A percentile compares a stretch with the other conserved stretches of the same genome.
Conservation (phyloP, 345 rosid species). For the Eutrema heterophyllum region DNA sequence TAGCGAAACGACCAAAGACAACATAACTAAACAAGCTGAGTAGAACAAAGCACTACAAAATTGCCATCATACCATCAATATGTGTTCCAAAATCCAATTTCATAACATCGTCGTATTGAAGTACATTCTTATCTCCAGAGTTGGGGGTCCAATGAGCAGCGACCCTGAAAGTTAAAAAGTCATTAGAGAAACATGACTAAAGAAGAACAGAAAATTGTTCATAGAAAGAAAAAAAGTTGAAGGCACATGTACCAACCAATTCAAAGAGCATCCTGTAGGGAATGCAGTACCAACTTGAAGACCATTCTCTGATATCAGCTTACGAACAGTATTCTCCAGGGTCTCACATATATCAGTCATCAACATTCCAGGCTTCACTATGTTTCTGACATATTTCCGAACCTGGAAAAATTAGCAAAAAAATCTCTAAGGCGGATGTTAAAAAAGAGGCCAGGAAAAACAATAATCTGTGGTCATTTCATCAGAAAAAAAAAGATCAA, state of each 20-base stretch:
- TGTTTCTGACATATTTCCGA: constrained; percentile 71
- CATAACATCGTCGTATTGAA: constrained; percentile 95
- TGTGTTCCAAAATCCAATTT: constrained; percentile 98
- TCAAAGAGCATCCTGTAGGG: constrained; percentile 97
- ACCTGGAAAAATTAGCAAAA: constrained; percentile 41
- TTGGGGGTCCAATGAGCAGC: constrained; percentile 99
- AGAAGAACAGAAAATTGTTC: not conserved
- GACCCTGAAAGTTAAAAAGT: constrained; percentile 49
- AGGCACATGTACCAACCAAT: constrained; percentile 47
- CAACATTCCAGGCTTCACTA: constrained; percentile 85
- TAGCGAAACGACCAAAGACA: not conserved
- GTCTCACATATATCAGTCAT: constrained; percentile 95
- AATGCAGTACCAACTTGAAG: constrained; percentile 97
- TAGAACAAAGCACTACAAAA: not conserved
- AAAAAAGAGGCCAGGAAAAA: not conserved
- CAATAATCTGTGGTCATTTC: not conserved
- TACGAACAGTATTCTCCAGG: constrained; percentile 81
- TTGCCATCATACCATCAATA: constrained; percentile 60
- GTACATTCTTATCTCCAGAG: constrained; percentile 91
- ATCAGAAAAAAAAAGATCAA: not conserved
- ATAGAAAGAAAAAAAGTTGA: not conserved
- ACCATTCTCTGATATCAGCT: constrained; percentile 84
- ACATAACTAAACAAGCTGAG: not conserved
- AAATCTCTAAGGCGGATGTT: not conserved
- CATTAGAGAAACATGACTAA: constrained; percentile 20